Base-by-base conservation (phyloP, 1,139 yeast genomes). In the Saccharomyces hybrid region DNA sequence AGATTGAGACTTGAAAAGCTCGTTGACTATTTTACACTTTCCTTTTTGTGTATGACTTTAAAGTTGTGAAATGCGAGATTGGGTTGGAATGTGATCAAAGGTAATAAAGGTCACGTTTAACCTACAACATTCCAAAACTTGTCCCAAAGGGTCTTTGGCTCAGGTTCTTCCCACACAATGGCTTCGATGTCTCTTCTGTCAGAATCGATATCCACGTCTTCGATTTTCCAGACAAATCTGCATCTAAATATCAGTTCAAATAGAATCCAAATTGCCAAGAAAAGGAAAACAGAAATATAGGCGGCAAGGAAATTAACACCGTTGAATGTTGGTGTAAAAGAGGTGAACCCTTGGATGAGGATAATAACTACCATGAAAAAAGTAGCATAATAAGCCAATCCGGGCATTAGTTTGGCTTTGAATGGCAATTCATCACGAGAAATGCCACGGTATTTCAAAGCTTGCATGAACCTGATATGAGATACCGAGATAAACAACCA, bases 401-500 rank as follows among this genome's bases (percentile, higher is more conserved):
- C 79, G 26, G 89, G 89, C 84, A 82, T 83, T 53, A 79, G 74
- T 55, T 67, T 70, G 14, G 88, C 88, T 66, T 83, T 83, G 74
- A 77, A 85, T 13, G 90, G 90, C 60, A 85, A 74, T 13, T 79
- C 76, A 60, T 82, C 81, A 66, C 89, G 75, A 25, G 83, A 75
- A 58, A 84, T 83, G 51, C 81, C 80, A 70, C 87, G 79, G 31
- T 70, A 67, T 62, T 77, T 79, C 64, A 85, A 74, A 50, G 82
- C 78, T 42, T 72, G 69, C 83, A 83, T 83, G 70, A 84, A 84
- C 69, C 88, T 77, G 57, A 85, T 74, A 68, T 84, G 90, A 8
- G 86, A 74, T 51, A 79, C 70, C 31, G 83, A 76, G 59, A 85
- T 84, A 73, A 83, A 81, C 52, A 83, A 79, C 90, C 90, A 85